Conservation (phyloP, 345 rosid genomes). For the Citrus unshiu region DNA sequence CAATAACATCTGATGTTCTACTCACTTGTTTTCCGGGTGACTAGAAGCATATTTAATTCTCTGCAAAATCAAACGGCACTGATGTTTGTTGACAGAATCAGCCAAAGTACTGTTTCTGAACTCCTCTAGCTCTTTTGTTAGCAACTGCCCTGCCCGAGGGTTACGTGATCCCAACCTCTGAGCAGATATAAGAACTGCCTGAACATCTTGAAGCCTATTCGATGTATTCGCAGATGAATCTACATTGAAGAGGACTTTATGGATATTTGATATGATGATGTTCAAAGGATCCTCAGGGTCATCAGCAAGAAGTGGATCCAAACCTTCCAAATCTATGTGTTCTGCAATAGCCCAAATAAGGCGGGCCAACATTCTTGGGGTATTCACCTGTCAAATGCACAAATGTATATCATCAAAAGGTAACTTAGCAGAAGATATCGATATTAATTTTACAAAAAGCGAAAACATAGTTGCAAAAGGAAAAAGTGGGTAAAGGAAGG, state of each 20-base stretch:
- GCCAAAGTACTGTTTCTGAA: slow-evolving; percentile 71
- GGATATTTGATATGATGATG: slow-evolving; percentile 75
- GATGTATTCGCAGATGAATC: slow-evolving; percentile 75
- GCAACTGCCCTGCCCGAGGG: slow-evolving; percentile 73
- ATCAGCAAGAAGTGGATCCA: slow-evolving; percentile 98
- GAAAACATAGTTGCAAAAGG: background rate
- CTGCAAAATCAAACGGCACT: slow-evolving; percentile 86
- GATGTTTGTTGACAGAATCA: slow-evolving; percentile 95
- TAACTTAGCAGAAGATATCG: background rate
- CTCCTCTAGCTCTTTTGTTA: slow-evolving; percentile 92
- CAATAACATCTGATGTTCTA: background rate
- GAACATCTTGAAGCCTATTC: slow-evolving; percentile 92
- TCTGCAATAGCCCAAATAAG: slow-evolving; percentile 90
- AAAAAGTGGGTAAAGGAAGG: background rate
- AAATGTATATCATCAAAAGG: background rate
- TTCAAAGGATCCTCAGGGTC: slow-evolving; percentile 95
- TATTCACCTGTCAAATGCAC: slow-evolving; percentile 59
- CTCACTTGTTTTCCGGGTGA: slow-evolving; percentile 76
- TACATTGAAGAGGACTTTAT: slow-evolving; percentile 76
- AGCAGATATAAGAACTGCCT: slow-evolving; percentile 83
- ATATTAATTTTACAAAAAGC: background rate
- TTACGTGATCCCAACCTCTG: slow-evolving; percentile 90
- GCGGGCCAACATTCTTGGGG: slow-evolving; percentile 72
- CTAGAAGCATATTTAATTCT: slow-evolving; percentile 72
- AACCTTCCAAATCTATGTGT: slow-evolving; percentile 91